phyloP scores from a whole-genome alignment of 2,329 filamentous ascomycete genomes.

The Calonectria honghensis region DNA sequence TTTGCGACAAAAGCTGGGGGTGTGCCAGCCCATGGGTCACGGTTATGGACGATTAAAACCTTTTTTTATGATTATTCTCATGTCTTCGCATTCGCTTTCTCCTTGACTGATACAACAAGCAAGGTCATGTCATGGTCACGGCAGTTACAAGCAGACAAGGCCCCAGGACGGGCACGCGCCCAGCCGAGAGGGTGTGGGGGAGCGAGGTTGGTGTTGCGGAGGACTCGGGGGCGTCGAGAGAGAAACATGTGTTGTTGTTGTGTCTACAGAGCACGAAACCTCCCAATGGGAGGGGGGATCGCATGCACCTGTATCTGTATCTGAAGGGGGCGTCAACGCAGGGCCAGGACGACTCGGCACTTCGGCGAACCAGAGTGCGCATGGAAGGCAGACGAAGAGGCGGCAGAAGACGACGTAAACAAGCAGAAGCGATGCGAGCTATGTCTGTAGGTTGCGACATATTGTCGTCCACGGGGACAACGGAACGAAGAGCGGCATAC shows the following conservation, averaged over 20 bases:
- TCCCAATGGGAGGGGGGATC: background rate
- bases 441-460: slow-evolving; percentile 5
- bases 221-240: slow-evolving; percentile 22
- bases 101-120: background rate
- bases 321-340: slow-evolving; percentile 8
- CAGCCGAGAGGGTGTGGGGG: slow-evolving; percentile 15
- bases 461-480: background rate
- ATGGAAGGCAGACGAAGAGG: slow-evolving; percentile 22
- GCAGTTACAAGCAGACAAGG: slow-evolving; percentile 6
- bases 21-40: background rate
- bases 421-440: background rate
- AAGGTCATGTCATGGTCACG: slow-evolving; percentile 22
- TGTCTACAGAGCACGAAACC: background rate
- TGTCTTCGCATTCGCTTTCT: background rate
- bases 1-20: background rate
- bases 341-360: slow-evolving; percentile 26
- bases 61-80: background rate
- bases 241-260: slow-evolving; percentile 17
- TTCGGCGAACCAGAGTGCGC: slow-evolving; percentile 32
- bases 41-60: background rate
- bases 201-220: slow-evolving; percentile 23
- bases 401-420: slow-evolving; percentile 10
- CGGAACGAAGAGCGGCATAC: slow-evolving; percentile 5
- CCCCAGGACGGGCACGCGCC: background rate
- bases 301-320: slow-evolving; percentile 5